Conservation (phyloP, 768 basidiomycete genomes). For the Leccinum aurantiacum region DNA sequence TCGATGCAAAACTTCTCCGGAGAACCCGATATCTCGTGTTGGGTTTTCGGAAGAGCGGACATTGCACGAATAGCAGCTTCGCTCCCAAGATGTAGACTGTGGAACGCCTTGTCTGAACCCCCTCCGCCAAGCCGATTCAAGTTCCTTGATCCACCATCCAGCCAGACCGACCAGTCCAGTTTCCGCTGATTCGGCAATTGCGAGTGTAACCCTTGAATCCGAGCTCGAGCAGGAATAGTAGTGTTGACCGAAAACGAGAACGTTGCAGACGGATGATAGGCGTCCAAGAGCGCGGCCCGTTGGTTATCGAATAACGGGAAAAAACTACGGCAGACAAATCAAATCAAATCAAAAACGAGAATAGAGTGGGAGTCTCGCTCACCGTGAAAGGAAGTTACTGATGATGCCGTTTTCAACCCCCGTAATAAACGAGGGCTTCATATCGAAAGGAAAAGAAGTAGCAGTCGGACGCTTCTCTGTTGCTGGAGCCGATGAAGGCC, state of each 20-base stretch:
- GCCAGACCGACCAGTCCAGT: slow-evolving; percentile 76
- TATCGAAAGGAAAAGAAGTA: slow-evolving; percentile 75
- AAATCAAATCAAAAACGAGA: slow-evolving; percentile 6
- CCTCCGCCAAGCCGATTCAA: slow-evolving; percentile 63
- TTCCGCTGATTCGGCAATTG: slow-evolving; percentile 82
- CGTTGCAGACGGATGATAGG: slow-evolving; percentile 83
- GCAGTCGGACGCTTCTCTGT: slow-evolving; percentile 48
- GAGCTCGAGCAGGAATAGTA: slow-evolving; percentile 72
- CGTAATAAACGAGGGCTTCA: slow-evolving; percentile 70
- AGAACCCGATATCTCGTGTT: slow-evolving; percentile 77
- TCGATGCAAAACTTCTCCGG: slow-evolving; percentile 87
- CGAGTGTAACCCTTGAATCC: slow-evolving; percentile 65
- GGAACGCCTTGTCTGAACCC: slow-evolving; percentile 59
- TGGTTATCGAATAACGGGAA: slow-evolving; percentile 83
- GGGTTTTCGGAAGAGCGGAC: slow-evolving; percentile 66
- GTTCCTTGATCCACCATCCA: slow-evolving; percentile 70
- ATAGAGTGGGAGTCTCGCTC: slow-evolving; percentile 27
- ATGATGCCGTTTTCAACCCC: slow-evolving; percentile 71
- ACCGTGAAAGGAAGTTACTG: slow-evolving; percentile 78
- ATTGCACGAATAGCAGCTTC: slow-evolving; percentile 64
- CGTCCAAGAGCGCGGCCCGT: slow-evolving; percentile 62
- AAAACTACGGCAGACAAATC: slow-evolving; percentile 52
- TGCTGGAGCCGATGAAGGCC: slow-evolving; percentile 44
- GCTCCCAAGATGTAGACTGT: slow-evolving; percentile 70
- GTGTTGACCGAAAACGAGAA: slow-evolving; percentile 91